Evolutionary conservation across 2,329 filamentous ascomycete genomes (phyloP).

Genomic region (Pseudocercospora cruenta): DNA sequence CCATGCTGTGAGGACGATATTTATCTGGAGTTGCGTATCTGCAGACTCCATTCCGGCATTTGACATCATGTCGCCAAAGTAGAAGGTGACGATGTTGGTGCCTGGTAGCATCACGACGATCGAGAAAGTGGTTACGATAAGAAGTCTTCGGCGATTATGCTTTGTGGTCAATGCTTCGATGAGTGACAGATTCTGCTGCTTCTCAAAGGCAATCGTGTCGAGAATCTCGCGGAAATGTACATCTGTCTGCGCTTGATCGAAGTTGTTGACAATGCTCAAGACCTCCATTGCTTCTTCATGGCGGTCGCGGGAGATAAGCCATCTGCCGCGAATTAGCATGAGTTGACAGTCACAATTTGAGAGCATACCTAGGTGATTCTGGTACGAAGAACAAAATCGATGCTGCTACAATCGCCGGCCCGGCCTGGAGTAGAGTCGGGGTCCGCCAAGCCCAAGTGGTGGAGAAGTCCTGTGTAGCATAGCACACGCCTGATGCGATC

Average conservation of each 20-base stretch:
- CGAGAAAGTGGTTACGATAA: constrained; percentile 8
- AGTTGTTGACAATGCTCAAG: constrained; percentile 2
- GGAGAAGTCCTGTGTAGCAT: background rate
- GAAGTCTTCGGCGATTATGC: background rate
- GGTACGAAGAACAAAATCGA: background rate
- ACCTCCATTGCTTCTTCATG: constrained; percentile 1
- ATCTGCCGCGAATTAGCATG: background rate
- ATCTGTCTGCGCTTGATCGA: constrained; percentile 4
- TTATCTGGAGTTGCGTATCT: constrained; percentile 10
- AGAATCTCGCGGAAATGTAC: constrained; percentile 8
- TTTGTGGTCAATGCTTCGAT: constrained; percentile 1
- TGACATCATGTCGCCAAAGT: constrained; percentile 11
- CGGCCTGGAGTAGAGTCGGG: background rate
- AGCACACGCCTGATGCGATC: constrained; percentile 1
- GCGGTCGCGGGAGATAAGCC: background rate
- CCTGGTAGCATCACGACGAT: constrained; percentile 10
- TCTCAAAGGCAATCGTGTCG: constrained; percentile 10
- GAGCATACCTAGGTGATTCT: background rate
- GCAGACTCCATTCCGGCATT: constrained; percentile 4
- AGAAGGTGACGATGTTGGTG: constrained; percentile 10
- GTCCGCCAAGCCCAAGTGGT: constrained; percentile 5
- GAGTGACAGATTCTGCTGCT: background rate
- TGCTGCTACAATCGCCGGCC: background rate
- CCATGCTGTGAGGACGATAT: constrained; percentile 4
- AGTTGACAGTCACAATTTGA: background rate